These are phyloP conservation scores for Fusarium liriodendri DNA, from an alignment of 2,329 filamentous ascomycete species.

Conservation along the genomic window DNA sequence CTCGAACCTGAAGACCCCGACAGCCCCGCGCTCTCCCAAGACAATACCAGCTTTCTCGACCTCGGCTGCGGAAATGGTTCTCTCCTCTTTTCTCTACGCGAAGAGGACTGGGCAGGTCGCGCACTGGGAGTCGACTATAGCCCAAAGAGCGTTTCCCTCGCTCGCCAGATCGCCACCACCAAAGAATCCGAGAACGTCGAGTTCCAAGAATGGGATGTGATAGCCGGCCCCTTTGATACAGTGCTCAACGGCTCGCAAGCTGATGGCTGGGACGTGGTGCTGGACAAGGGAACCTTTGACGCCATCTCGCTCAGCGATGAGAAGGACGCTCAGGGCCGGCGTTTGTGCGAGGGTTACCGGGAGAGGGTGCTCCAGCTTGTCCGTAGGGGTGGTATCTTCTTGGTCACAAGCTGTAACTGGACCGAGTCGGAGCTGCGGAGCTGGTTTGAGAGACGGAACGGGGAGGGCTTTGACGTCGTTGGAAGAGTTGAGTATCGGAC, in stretches of 20 bases:
- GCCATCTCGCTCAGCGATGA: constrained; percentile 83
- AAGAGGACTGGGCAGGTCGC: constrained; percentile 70
- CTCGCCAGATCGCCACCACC: constrained; percentile 67
- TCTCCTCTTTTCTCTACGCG: constrained; percentile 83
- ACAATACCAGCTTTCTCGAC: constrained; percentile 76
- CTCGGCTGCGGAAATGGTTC: constrained; percentile 95
- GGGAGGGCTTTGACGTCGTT: constrained; percentile 66
- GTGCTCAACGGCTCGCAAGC: constrained; percentile 48
- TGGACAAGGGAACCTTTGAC: constrained; percentile 99
- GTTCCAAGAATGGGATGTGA: constrained; percentile 72
- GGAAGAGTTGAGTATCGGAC: constrained; percentile 82
- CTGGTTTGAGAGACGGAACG: constrained; percentile 74
- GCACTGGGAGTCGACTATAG: constrained; percentile 94
- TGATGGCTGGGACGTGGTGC: constrained; percentile 84
- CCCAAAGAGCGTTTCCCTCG: constrained; percentile 77
- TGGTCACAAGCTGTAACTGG: constrained; percentile 98
- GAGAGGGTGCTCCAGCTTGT: constrained; percentile 76
- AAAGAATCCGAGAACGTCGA: constrained; percentile 46
- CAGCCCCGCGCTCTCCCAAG: constrained; percentile 35
- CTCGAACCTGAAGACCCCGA: constrained; percentile 41
- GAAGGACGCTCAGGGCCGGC: constrained; percentile 61
- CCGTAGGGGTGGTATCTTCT: constrained; percentile 75
- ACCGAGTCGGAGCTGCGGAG: constrained; percentile 84
- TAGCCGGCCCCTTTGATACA: constrained; percentile 55
- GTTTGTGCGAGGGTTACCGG: constrained; percentile 81